A percentile compares a stretch with the other conserved stretches of the same genome.
phyloP scores from a whole-genome alignment of 2,329 filamentous ascomycete genomes.

The Lachnellula willkommii region DNA sequence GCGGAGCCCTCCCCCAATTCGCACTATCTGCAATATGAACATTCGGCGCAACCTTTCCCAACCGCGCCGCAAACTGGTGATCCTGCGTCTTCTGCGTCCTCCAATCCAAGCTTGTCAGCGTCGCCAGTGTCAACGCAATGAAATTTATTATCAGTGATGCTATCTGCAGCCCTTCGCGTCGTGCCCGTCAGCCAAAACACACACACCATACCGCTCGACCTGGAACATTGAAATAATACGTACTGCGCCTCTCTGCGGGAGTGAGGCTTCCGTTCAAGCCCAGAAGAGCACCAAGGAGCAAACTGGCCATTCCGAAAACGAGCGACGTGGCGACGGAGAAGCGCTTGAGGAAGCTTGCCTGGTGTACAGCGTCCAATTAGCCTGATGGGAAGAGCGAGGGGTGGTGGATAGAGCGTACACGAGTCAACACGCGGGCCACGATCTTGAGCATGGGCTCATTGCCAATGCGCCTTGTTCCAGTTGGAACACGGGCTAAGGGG shows the following conservation, averaged over 20 bases:
- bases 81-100: conserved; percentile 20
- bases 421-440: neutral
- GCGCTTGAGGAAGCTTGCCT: conserved; percentile 25
- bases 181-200: too few relatives aligned
- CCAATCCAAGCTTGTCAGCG: conserved; percentile 26
- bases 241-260: conserved; percentile 7
- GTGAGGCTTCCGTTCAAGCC: conserved; percentile 6
- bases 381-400: neutral
- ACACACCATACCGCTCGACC: too few relatives aligned
- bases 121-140: conserved; percentile 18
- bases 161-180: conserved; percentile 2
- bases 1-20: too few relatives aligned
- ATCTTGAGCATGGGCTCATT: neutral
- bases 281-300: conserved; percentile 18
- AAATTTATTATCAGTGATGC: conserved; percentile 22
- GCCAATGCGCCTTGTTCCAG: too few relatives aligned
- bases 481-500: too few relatives aligned
- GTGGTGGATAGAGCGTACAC: neutral
- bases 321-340: conserved; percentile 22
- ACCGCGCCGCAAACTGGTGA: conserved; percentile 18
- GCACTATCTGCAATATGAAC: too few relatives aligned
- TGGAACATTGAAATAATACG: too few relatives aligned
- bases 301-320: conserved; percentile 11
- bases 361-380: neutral
- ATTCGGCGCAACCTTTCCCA: conserved; percentile 13